phyloP scores from a whole-genome alignment of 495 filamentous ascomycete genomes.

The Durotheca rogersii region DNA sequence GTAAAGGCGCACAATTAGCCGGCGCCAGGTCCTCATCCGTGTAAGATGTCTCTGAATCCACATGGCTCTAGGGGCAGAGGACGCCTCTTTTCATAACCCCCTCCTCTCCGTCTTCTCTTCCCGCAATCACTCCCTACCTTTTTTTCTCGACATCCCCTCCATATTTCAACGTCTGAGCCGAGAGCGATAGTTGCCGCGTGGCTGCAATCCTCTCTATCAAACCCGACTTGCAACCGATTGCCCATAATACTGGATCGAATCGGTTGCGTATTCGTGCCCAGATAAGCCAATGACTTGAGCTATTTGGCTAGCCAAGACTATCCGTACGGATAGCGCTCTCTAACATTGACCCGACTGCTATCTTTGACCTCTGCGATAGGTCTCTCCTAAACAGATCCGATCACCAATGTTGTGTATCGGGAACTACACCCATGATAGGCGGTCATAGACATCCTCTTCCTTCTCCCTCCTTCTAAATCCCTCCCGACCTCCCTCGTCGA shows the following conservation, averaged over 20 bases:
- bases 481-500: not conserved
- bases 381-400: not conserved
- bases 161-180: conserved; percentile 2
- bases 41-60: conserved; percentile 21
- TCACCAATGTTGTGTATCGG: not conserved
- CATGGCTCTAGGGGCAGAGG: conserved; percentile 17
- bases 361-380: not conserved
- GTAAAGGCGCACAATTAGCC: not conserved
- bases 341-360: not conserved
- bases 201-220: too few relatives aligned
- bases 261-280: not conserved
- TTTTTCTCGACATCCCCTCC: conserved; percentile 14
- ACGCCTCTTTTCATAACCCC: too few relatives aligned
- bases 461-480: conserved; percentile 8
- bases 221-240: conserved; percentile 9
- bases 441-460: conserved; percentile 4
- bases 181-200: conserved; percentile 16
- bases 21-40: conserved; percentile 4
- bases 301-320: not conserved
- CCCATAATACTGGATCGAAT: not conserved
- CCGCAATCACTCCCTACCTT: too few relatives aligned
- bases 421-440: conserved; percentile 14
- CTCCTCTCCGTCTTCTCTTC: too few relatives aligned
- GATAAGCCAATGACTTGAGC: conserved; percentile 1
- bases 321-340: conserved; percentile 2